Percentiles rank a stretch among this genome's conserved stretches.
phyloP scores from a whole-genome alignment of 23 red algal genomes.

The Pyropia yezoensis region DNA sequence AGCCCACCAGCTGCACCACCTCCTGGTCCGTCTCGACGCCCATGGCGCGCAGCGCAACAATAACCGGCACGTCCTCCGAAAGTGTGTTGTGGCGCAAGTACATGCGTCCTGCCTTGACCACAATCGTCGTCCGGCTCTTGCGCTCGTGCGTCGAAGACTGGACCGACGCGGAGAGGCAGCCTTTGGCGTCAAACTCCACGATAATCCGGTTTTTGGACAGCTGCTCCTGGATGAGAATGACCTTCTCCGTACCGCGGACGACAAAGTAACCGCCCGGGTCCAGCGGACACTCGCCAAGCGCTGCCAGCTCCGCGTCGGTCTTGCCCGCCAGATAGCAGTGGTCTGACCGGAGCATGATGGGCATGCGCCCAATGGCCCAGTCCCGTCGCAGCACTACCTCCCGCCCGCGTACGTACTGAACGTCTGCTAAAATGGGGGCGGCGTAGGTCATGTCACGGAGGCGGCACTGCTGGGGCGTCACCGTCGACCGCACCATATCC shows the following conservation, averaged over 20 bases:
- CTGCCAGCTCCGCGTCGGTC: conserved; percentile 61
- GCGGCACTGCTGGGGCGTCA: conserved; percentile 90
- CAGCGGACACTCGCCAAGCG: conserved; percentile 85
- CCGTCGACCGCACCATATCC: conserved; percentile 39
- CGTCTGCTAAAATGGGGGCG: conserved; percentile 73
- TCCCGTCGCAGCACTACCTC: conserved; percentile 41
- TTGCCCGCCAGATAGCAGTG: conserved; percentile 55
- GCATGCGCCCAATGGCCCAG: conserved; percentile 69
- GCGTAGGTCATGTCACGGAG: conserved; percentile 85
- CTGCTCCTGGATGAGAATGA: conserved; percentile 99
- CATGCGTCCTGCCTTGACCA: conserved; percentile 43
- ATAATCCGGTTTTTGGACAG: conserved; percentile 94
- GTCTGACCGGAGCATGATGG: conserved; percentile 85
- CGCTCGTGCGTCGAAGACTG: conserved; percentile 81
- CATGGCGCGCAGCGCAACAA: conserved; percentile 80
- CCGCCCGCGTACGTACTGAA: conserved; percentile 64
- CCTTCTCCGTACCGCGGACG: conserved; percentile 81
- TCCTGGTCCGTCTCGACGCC: conserved; percentile 77
- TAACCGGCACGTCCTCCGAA: conserved; percentile 67
- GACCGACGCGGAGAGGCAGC: conserved; percentile 62
- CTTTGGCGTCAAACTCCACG: conserved; percentile 78
- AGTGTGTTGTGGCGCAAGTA: conserved; percentile 93
- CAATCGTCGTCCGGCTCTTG: conserved; percentile 70
- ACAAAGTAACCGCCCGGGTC: conserved; percentile 99
- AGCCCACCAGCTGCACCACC: conserved; percentile 81